Base-by-base conservation (phyloP, 306 rosid genomes). In the barrel medic (Medicago truncatula) region DNA sequence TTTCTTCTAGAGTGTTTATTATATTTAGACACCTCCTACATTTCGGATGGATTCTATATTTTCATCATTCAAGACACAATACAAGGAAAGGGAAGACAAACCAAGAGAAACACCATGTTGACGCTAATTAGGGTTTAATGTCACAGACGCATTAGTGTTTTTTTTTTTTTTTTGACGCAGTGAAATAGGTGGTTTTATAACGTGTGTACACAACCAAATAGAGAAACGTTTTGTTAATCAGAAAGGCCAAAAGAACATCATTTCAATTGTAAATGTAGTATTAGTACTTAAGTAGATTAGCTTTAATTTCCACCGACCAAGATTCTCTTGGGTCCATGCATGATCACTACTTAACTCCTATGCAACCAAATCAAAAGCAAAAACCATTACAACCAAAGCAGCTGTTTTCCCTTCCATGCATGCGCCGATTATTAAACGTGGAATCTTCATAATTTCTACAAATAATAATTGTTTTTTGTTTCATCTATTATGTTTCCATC, bases 271-370 rank as follows among this genome's bases (percentile, higher is more conserved):
- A 56, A 62, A 28, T 28, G 31, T 28, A 61, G 44, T 21, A 54
- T 2, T 60, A 13, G 17, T 64, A 73, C 47, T 74, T 50, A 69
- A 85, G 83, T 74, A 58, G 73, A 41, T 18, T 46, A 40, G 65
- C 85, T 85, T 85, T 85, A 56, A 73, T 69, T 76, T 74, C 71
- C 83, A 71, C 83, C 83, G 76, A 81, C 85, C 81, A 70, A 81
- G 67, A 74, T 54, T 59, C 6, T 53, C 57, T 52, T 80, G 46
- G 82, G 66, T 63, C 74, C 70, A 73, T 77, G 79, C 70, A 73
- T 77, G 73, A 80, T 76, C 79, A 8, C 70, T 56, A 41, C 73
- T 43, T 64, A 67, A 67, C 53, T 72, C 17, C 31, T 14, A 8
- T 14, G 15, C 56, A 43, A 52, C 49, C 74, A 83, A 65, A 76